These are phyloP conservation scores for Waitea zeae DNA, from an alignment of 1,284 basidiomycete species.

Conservation along the genomic window DNA sequence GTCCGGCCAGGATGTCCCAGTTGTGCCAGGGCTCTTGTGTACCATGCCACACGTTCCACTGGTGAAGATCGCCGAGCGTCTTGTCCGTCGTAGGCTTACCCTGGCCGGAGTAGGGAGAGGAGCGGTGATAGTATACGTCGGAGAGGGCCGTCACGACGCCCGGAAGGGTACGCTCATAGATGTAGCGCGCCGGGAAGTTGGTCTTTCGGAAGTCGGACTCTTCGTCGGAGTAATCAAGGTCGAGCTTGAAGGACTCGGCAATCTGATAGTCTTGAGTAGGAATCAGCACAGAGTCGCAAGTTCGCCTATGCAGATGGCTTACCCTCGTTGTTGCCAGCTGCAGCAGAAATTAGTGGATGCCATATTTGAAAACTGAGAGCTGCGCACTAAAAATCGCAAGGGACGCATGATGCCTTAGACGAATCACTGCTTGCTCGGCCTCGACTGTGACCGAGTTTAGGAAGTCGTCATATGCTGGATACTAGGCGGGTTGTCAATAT, in stretches of 20 bases:
- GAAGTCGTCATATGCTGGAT: slow-evolving; percentile 65
- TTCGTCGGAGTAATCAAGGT: slow-evolving; percentile 72
- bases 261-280: slow-evolving; percentile 51
- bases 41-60: slow-evolving; percentile 48
- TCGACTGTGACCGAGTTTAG: slow-evolving; percentile 47
- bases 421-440: slow-evolving; percentile 55
- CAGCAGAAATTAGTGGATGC: too few species aligned
- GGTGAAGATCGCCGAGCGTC: slow-evolving; percentile 43
- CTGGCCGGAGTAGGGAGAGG: slow-evolving; percentile 40
- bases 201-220: slow-evolving; percentile 63
- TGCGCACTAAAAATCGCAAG: too few species aligned
- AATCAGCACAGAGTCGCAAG: background rate
- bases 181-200: slow-evolving; percentile 27
- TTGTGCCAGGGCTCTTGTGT: slow-evolving; percentile 37
- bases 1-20: slow-evolving; percentile 34
- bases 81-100: slow-evolving; percentile 42
- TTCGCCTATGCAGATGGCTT: slow-evolving; percentile 6
- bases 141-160: slow-evolving; percentile 22
- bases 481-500: too few species aligned
- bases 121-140: slow-evolving; percentile 33
- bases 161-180: slow-evolving; percentile 39
- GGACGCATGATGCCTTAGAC: slow-evolving; percentile 65
- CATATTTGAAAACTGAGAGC: too few species aligned
- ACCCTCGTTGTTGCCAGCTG: slow-evolving; percentile 85
- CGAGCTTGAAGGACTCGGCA: slow-evolving; percentile 59